Conservation (phyloP, 2,329 filamentous ascomycete species). For the Nectriaceae sp. region DNA sequence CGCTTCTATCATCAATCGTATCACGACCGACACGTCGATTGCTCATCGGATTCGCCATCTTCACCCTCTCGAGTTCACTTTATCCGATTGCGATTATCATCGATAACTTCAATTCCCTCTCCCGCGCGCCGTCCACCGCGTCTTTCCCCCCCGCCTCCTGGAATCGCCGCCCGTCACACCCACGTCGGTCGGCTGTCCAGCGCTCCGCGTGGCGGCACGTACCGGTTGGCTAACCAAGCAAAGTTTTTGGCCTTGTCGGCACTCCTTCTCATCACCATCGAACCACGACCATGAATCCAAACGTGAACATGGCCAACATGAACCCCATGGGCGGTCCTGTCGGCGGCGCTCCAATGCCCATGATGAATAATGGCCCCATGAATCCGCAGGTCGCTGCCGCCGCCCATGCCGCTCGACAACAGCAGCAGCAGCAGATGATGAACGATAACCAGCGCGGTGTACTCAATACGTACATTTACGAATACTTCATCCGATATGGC, state of each 20-base stretch:
- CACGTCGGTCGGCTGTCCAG: conserved; percentile 35
- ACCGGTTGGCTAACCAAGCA: conserved; percentile 35
- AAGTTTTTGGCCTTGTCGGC: conserved; percentile 25
- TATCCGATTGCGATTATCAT: background rate
- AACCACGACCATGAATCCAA: conserved; percentile 56
- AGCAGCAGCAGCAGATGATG: conserved; percentile 46
- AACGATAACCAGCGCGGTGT: conserved; percentile 54
- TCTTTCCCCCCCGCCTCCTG: conserved; percentile 28
- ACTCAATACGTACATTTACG: conserved; percentile 87
- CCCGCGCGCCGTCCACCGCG: conserved; percentile 29
- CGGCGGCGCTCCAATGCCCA: conserved; percentile 60
- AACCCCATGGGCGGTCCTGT: conserved; percentile 68
- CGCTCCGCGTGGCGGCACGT: conserved; percentile 37
- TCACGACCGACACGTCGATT: background rate
- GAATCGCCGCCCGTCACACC: conserved; percentile 33
- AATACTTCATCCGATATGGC: conserved; percentile 84
- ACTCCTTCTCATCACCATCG: conserved; percentile 18
- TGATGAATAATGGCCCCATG: conserved; percentile 63
- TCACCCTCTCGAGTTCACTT: background rate
- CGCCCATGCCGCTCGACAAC: conserved; percentile 31
- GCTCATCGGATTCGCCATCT: background rate
- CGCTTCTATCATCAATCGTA: background rate
- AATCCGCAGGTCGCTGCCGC: conserved; percentile 36
- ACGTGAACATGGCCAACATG: conserved; percentile 68
- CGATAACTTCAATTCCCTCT: background rate